Evolutionary conservation across 179 eudicot genomes (phyloP), one percentile per base, ranked within the genome.

Genomic region (Patellifolia procumbens): DNA sequence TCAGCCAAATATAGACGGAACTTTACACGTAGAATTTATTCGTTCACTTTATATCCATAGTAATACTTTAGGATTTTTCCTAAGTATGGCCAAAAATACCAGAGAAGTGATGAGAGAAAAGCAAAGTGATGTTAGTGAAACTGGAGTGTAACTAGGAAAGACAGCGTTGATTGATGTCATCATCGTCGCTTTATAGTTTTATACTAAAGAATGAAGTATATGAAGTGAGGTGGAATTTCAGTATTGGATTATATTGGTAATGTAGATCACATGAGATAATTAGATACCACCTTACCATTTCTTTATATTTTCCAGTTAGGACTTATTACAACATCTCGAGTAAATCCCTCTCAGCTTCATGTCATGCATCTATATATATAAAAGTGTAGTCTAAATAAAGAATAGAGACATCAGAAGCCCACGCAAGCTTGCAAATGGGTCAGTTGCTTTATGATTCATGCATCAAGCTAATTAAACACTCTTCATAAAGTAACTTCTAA

Each of bases 391-490:
- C 46, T 42, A 34, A 59, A 74, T 20, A 26, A 61, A 70, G 69
- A 68, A 62, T 46, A 74, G 24, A 24, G 46, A 70, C 49, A 17
- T 32, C 2, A 62, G 72, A 70, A 75, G 68, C 72, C 76, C 79
- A 70, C 78, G 74, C 69, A 79, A 73, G 74, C 52, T 43, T 79
- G 61, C 58, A 68, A 11, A 59, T 74, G 74, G 65, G 56, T 76
- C 73, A 35, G 31, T 52, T 31, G 17, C 83, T 76, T 80, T 76
- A 65, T 76, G 80, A 64, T 53, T 71, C 73, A 76, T 45, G 42
- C 72, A 68, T 74, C 29, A 34, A 19, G 20, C 70, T 70, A 62
- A 39, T 32, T 60, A 62, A 76, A 17, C 52, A 37, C 62, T 65
- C 67, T 17, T 39, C 28, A 56, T 56, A 24, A 24, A 56, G 61